Evolutionary conservation across 208 protist genomes (phyloP), one percentile per base, ranked within the genome.

Genomic region (Crithidia expoeki): DNA sequence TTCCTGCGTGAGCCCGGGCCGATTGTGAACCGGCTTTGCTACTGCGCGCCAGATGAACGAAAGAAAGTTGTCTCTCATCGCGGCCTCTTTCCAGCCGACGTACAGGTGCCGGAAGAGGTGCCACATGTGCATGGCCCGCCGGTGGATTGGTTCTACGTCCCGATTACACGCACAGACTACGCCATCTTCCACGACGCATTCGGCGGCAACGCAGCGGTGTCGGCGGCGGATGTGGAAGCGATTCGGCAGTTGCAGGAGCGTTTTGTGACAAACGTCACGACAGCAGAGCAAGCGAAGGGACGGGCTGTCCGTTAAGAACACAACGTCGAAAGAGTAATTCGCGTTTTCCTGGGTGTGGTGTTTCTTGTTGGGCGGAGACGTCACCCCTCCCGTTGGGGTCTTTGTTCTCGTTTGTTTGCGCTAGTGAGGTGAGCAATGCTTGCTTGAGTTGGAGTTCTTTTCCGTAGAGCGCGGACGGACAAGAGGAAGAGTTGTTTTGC

Each of bases 1-100:
- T 89, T 92, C 65, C 71, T 94, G 47, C 58, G 72, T 27, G 92
- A 96, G 42, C 92, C 92, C 3, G 92, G 92, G 0, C 89, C 92
- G 2, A 92, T 96, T 34, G 36, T 92, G 30, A 96, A 96, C 56
- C 61, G 68, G 0, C 73, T 91, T 23, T 94, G 83, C 70, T 96
- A 96, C 83, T 88, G 83, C 71, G 71, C 46, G 1, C 76, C 68
- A 28, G 72, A 44, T 28, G 58, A 83, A 4, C 60, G 56, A 34
- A 10, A 10, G 53, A 58, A 56, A 58, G 59, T 80, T 27, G 57
- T 59, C 5, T 64, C 36, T 55, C 67, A 74, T 38, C 58, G 34
- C 21, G 56, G 33, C 4, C n/a, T 80, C 19, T 81, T 81, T 57
- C 73, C 75, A n/a, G n/a, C 58, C n/a, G 49, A 28, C 7, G 60